A percentile compares a stretch with the other conserved stretches of the same genome.
Conservation (phyloP, 2,329 filamentous ascomycete species). For the Colletotrichum siamense region DNA sequence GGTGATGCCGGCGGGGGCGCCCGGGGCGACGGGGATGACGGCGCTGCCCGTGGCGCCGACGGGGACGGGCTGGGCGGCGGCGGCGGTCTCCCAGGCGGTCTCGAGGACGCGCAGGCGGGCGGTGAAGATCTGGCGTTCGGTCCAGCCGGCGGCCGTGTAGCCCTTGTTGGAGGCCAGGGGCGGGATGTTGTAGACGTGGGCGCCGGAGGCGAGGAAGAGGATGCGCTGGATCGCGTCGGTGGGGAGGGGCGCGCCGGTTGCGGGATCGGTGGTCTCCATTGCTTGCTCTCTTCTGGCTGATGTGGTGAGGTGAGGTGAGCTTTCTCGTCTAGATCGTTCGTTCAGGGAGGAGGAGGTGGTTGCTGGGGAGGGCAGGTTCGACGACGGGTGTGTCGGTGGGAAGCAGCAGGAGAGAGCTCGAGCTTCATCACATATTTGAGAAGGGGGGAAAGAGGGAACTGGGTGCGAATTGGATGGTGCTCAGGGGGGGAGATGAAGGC, state of each 20-base stretch:
- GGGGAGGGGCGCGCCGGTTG: slow-evolving; percentile 72
- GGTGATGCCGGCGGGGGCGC: slow-evolving; percentile 5
- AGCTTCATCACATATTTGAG: neutral
- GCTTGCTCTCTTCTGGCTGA: slow-evolving; percentile 1
- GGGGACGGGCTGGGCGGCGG: slow-evolving; percentile 24
- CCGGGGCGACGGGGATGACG: slow-evolving; percentile 14
- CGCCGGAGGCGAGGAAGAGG: slow-evolving; percentile 75
- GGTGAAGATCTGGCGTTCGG: slow-evolving; percentile 82
- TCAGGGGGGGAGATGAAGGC: slow-evolving; percentile 17
- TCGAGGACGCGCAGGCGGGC: slow-evolving; percentile 81
- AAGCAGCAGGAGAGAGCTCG: neutral
- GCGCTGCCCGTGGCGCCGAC: slow-evolving; percentile 14
- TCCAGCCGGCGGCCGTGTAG: slow-evolving; percentile 81
- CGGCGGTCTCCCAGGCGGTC: slow-evolving; percentile 60
- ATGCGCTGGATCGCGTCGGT: slow-evolving; percentile 83
- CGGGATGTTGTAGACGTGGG: slow-evolving; percentile 89
- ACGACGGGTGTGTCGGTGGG: neutral
- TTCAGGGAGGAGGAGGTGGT: neutral
- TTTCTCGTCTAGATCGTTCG: neutral
- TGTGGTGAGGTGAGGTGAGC: neutral
- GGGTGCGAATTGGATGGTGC: slow-evolving; percentile 4
- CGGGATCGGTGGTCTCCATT: slow-evolving; percentile 74
- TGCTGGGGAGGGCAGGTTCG: neutral
- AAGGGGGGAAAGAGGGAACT: neutral
- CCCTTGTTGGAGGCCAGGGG: slow-evolving; percentile 79